Base-by-base conservation (phyloP, 1,139 yeast genomes). In the Yamadazyma buinensis region DNA sequence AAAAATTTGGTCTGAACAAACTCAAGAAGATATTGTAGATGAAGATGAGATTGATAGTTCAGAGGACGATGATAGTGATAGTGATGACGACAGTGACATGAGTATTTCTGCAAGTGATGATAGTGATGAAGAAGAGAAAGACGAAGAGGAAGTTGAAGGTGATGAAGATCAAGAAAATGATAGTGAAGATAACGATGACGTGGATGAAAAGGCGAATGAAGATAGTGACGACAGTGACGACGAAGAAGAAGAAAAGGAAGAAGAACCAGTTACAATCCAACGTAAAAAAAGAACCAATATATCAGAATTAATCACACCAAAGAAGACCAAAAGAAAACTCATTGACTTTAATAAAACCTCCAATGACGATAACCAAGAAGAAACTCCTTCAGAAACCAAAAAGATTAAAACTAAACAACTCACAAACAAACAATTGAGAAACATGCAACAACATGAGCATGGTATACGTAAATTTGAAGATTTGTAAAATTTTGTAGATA, bases 391-490 rank as follows among this genome's bases (percentile, higher is more conserved):
- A 35, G 30, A 42, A 26, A 20, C 54, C 47, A 61, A 59, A 40
- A 51, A 46, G 41, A 60, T 59, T 26, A 52, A 53, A 41, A 58
- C 59, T 23, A 65, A 63, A 40, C 62, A 65, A 33, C 37, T 71
- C 35, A 57, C 71, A 3, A 60, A 72, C 26, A 75, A 73, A 40
- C 77, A 72, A 43, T 48, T 68, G 32, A 59, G 68, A 32, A 75
- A 74, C 40, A 50, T 64, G 46, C 79, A 72, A 41, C 67, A 62
- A 30, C 79, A 73, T 34, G 80, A 77, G 39, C 84, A 80, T 43
- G 90, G 92, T 0, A 83, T 84, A 36, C 66, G 75, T 28, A 71
- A 61, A 41, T 82, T 82, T 46, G 87, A 80, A n/a, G 87, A 71
- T 33, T 58, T 80, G 37, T 79, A 61, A 44, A 10, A 15, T 14